Evolutionary conservation across 352 stramenopile species (phyloP), one percentile per base, ranked within the genome.

Genomic region (Globisporangium megalacanthum): DNA sequence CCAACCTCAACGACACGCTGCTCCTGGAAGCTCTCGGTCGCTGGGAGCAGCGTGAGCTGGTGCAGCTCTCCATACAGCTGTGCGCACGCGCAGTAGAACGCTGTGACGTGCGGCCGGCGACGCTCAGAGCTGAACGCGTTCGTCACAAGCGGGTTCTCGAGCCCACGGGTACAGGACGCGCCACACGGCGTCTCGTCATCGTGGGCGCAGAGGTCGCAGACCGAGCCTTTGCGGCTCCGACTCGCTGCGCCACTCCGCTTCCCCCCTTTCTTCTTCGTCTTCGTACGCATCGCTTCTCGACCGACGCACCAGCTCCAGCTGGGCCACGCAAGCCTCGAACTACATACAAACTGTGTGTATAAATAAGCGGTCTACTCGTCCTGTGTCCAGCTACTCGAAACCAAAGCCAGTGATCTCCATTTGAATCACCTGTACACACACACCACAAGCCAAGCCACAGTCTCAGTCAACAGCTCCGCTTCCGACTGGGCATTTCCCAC

Each of bases 361-460:
- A 25, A 22, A 48, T 48, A 25, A 20, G 39, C 19, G 10, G 37
- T 1, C 37, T 17, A 9, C 37, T 13, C 10, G 37, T 44, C 4
- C 37, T 44, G 37, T 44, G 17, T 17, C 3, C 7, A 44, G 4
- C 54, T 63, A 75, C 60, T 75, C 68, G 52, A 70, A 60, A 5
- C 67, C 67, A 61, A 97, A 97, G 37, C 90, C 89, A 15, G 88
- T 96, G 45, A 87, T 72, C 61, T 95, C 87, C 87, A 97, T 65
- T 49, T 99, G 76, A 52, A 84, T 80, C 39, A 82, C 74, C 72
- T 84, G 19, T 3, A 53, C 22, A 37, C 15, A 31, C 44, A 15
- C 45, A 67, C 4, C 25, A 35, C 46, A 61, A 14, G 86, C 79
- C 45, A 17, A 25, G 35, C 44, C 17, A 45, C 6, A 8, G n/a